Percentiles rank a stretch among this genome's conserved stretches.
These are phyloP conservation scores for Obelidium mucronatum DNA, from an alignment of 192 early-diverging fungal genomes.

Conservation along the genomic window DNA sequence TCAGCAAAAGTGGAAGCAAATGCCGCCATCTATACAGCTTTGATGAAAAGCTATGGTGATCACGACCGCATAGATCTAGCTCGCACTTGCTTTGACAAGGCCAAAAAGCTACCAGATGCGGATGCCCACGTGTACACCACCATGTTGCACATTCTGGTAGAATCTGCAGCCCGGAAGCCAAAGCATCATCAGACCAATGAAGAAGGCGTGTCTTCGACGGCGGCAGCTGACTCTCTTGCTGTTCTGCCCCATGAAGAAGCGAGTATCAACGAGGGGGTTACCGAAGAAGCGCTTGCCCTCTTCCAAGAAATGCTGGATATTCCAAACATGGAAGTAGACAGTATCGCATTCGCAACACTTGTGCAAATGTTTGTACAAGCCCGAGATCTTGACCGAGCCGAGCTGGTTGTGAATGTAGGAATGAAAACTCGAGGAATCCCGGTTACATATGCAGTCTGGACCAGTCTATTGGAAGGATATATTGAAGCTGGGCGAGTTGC, in stretches of 20 bases:
- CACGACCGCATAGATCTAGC: conserved; percentile 34
- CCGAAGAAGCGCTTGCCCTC: neutral
- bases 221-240: neutral
- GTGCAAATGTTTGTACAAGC: conserved; percentile 28
- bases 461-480: conserved; percentile 35
- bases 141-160: conserved; percentile 36
- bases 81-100: conserved; percentile 17
- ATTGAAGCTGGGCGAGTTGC: conserved; percentile 1
- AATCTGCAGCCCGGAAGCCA: conserved; percentile 10
- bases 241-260: neutral
- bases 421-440: conserved; percentile 11
- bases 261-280: neutral
- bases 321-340: conserved; percentile 25
- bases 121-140: conserved; percentile 41
- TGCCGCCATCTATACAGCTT: conserved; percentile 21
- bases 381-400: conserved; percentile 27
- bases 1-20: conserved; percentile 8
- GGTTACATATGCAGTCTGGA: conserved; percentile 19
- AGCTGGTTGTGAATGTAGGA: conserved; percentile 21
- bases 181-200: too few species aligned
- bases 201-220: neutral
- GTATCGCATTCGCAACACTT: conserved; percentile 37
- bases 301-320: conserved; percentile 39
- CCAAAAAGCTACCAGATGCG: conserved; percentile 17
- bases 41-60: conserved; percentile 35